These are phyloP conservation scores for Eimeria tenella DNA, from an alignment of 169 alveolate genomes.

Conservation along the genomic window DNA sequence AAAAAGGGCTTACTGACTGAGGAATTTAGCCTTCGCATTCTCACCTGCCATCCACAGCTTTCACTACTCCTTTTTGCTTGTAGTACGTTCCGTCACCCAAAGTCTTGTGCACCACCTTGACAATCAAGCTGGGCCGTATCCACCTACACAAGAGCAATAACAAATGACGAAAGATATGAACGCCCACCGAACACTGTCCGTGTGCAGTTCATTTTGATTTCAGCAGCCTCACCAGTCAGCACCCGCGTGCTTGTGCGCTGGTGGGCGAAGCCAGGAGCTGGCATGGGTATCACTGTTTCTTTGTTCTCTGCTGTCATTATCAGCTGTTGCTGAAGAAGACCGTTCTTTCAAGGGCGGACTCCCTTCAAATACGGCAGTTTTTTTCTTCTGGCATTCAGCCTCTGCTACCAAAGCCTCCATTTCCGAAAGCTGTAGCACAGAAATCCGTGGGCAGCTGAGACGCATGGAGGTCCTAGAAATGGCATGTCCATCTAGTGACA, in stretches of 20 bases:
- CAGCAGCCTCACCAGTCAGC: constrained; percentile 64
- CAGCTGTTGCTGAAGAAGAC: neutral
- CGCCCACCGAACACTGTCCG: neutral
- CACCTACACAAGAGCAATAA: constrained; percentile 39
- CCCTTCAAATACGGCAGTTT: constrained; percentile 16
- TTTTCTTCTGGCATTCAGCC: constrained; percentile 48
- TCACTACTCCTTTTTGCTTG: constrained; percentile 75
- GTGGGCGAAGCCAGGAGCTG: constrained; percentile 38
- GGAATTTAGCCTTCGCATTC: too few relatives aligned
- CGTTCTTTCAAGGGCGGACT: neutral
- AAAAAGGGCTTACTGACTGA: too few relatives aligned
- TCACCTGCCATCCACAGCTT: constrained; percentile 64
- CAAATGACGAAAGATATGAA: neutral
- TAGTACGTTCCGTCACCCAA: constrained; percentile 76
- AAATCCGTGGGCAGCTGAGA: neutral
- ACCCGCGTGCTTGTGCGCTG: constrained; percentile 50
- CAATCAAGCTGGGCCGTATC: constrained; percentile 55
- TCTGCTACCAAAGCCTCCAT: constrained; percentile 57
- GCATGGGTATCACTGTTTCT: neutral
- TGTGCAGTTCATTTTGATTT: neutral
- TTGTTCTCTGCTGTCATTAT: neutral
- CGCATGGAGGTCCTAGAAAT: neutral
- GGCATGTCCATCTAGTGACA: too few relatives aligned
- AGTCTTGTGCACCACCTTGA: constrained; percentile 70
- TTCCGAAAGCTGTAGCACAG: constrained; percentile 49